A percentile compares a stretch with the other conserved stretches of the same genome.
Evolutionary conservation across 169 alveolate genomes (phyloP).

Genomic region (Blepharisma undulans): DNA sequence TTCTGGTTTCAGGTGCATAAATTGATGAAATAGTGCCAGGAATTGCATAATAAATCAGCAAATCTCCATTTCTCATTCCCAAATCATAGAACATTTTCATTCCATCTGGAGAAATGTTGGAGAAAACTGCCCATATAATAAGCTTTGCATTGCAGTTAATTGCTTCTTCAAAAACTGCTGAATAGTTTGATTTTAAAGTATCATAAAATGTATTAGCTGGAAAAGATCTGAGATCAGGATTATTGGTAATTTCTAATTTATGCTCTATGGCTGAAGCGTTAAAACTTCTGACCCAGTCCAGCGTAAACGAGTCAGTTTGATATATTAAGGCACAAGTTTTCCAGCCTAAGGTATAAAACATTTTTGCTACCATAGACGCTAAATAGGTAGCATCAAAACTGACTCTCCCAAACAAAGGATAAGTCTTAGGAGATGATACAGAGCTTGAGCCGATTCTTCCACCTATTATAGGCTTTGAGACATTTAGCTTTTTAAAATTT

Average conservation of each 20-base stretch:
- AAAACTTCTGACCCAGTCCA: neutral
- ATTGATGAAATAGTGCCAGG: neutral
- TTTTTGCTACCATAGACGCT: neutral
- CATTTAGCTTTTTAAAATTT: neutral
- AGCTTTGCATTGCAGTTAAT: neutral
- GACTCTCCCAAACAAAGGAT: neutral
- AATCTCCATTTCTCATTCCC: constrained; percentile 1
- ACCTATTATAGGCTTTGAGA: neutral
- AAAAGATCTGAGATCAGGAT: neutral
- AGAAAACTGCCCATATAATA: neutral
- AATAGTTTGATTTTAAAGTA: neutral
- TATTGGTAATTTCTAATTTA: neutral
- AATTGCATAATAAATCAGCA: neutral
- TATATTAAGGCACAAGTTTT: neutral
- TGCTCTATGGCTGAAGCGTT: neutral
- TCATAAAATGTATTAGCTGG: neutral
- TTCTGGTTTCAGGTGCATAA: neutral
- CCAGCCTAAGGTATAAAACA: neutral
- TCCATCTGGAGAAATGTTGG: neutral
- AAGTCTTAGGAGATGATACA: neutral
- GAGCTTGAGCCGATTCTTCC: neutral
- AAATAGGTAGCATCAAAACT: neutral
- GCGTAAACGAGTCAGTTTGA: neutral
- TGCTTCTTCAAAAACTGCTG: neutral
- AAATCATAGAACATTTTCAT: neutral